Conservation (phyloP, 768 basidiomycete species). For the Hortiboletus campestris region DNA sequence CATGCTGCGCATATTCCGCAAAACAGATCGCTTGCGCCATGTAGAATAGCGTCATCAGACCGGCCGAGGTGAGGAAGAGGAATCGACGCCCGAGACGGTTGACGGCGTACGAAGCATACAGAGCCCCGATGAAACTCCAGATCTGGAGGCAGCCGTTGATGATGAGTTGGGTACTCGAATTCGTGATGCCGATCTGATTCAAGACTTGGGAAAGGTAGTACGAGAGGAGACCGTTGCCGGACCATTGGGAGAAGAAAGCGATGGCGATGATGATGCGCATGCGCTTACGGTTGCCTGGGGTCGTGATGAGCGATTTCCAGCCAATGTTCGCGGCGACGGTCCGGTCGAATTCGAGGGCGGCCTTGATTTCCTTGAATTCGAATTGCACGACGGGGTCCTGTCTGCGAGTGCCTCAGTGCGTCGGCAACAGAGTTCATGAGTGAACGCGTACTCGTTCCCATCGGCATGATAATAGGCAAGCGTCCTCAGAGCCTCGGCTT, state of each 20-base stretch:
- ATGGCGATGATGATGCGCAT: slow-evolving; percentile 67
- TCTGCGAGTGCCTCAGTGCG: slow-evolving; percentile 23
- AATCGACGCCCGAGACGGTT: slow-evolving; percentile 65
- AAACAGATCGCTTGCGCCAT: slow-evolving; percentile 67
- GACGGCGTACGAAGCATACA: slow-evolving; percentile 32
- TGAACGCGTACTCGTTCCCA: slow-evolving; percentile 51
- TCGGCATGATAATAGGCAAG: slow-evolving; percentile 85
- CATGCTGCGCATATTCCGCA: slow-evolving; percentile 49
- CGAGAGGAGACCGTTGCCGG: slow-evolving; percentile 68
- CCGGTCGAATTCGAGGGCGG: slow-evolving; percentile 70
- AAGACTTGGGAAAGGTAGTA: slow-evolving; percentile 74
- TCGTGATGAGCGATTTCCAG: slow-evolving; percentile 66
- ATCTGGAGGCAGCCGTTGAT: slow-evolving; percentile 68
- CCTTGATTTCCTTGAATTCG: slow-evolving; percentile 79
- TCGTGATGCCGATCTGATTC: slow-evolving; percentile 58
- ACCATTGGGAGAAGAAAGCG: slow-evolving; percentile 75
- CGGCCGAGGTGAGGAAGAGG: slow-evolving; percentile 59
- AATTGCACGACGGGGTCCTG: slow-evolving; percentile 67
- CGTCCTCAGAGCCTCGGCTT: slow-evolving; percentile 61
- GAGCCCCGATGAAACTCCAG: slow-evolving; percentile 19
- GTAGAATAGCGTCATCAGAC: slow-evolving; percentile 65
- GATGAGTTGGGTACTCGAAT: slow-evolving; percentile 50
- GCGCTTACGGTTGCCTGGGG: slow-evolving; percentile 65
- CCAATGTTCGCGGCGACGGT: slow-evolving; percentile 56
- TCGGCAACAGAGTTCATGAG: not conserved